A percentile compares a stretch with the other conserved stretches of the same genome.
These are phyloP conservation scores for Chlorella sp. DNA, from an alignment of 139 green algal species.

Conservation along the genomic window DNA sequence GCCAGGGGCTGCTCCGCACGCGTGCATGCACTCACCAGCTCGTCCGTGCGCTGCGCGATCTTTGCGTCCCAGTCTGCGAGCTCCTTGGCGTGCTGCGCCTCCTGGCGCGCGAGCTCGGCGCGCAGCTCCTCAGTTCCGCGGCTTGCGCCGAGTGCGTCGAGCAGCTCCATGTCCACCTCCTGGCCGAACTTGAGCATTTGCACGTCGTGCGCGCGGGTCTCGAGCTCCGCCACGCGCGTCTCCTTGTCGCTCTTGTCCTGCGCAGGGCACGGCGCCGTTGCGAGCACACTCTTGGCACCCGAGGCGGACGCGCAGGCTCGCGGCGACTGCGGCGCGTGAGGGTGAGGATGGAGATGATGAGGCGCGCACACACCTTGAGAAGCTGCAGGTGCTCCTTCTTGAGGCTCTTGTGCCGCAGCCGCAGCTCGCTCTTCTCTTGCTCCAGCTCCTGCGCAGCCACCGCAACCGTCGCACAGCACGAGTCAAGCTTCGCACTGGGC, in stretches of 20 bases:
- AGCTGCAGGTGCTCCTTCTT: slow-evolving; percentile 52
- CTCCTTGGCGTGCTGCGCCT: slow-evolving; percentile 38
- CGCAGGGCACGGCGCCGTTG: too few species aligned
- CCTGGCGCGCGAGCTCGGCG: slow-evolving; percentile 43
- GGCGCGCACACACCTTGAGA: slow-evolving; percentile 15
- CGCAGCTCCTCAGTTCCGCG: slow-evolving; percentile 54
- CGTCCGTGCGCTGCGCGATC: slow-evolving; percentile 42
- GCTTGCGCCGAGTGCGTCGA: slow-evolving; percentile 53
- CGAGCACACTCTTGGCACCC: too few species aligned
- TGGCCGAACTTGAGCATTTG: slow-evolving; percentile 80
- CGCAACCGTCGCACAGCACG: too few species aligned
- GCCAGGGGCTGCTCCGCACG: too few species aligned
- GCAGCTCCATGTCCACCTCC: slow-evolving; percentile 52
- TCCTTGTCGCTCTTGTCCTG: slow-evolving; percentile 56
- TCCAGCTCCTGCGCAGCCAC: slow-evolving; percentile 62
- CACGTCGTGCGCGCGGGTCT: slow-evolving; percentile 56
- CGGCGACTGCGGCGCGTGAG: too few species aligned
- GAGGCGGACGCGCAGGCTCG: too few species aligned
- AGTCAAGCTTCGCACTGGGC: too few species aligned
- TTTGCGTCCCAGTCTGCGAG: slow-evolving; percentile 47
- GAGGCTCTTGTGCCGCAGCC: slow-evolving; percentile 51
- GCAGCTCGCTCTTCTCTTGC: slow-evolving; percentile 54
- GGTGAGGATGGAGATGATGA: too few species aligned
- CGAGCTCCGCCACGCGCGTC: slow-evolving; percentile 48
- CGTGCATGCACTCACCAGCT: slow-evolving; percentile 49